phyloP scores from a whole-genome alignment of 768 basidiomycete species.

The Coprinopsis strossmayeri region DNA sequence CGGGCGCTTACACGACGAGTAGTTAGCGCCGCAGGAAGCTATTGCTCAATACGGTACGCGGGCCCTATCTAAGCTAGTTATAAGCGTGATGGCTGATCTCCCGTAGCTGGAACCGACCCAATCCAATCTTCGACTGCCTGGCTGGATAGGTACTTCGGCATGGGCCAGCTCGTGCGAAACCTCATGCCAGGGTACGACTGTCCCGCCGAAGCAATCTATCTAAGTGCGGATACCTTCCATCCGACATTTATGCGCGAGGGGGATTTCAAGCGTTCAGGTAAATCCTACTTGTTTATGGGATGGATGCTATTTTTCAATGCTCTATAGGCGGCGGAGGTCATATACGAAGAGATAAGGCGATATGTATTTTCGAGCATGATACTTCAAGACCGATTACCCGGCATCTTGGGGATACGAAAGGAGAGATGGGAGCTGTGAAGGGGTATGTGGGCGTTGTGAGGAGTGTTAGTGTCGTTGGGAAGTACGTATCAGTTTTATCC shows the following conservation, averaged over 20 bases:
- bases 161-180: conserved; percentile 46
- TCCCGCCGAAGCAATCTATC: conserved; percentile 50
- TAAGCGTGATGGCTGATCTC: background rate
- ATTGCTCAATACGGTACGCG: conserved; percentile 47
- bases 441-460: conserved; percentile 53
- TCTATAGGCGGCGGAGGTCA: no score
- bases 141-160: conserved; percentile 59
- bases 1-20: conserved; percentile 20
- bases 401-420: conserved; percentile 45
- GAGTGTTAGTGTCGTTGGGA: conserved; percentile 53
- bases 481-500: conserved; percentile 31
- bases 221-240: conserved; percentile 59
- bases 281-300: no score
- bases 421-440: conserved; percentile 57
- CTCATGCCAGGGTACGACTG: conserved; percentile 66
- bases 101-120: conserved; percentile 52
- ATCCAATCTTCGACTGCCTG: conserved; percentile 55
- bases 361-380: conserved; percentile 60
- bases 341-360: no score
- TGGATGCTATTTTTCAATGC: no score
- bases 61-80: background rate
- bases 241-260: no score
- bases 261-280: no score
- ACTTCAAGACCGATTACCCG: conserved; percentile 49
- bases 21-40: conserved; percentile 48